Evolutionary conservation across 192 early-diverging fungal species (phyloP).

Genomic region (Linnemannia exigua): DNA sequence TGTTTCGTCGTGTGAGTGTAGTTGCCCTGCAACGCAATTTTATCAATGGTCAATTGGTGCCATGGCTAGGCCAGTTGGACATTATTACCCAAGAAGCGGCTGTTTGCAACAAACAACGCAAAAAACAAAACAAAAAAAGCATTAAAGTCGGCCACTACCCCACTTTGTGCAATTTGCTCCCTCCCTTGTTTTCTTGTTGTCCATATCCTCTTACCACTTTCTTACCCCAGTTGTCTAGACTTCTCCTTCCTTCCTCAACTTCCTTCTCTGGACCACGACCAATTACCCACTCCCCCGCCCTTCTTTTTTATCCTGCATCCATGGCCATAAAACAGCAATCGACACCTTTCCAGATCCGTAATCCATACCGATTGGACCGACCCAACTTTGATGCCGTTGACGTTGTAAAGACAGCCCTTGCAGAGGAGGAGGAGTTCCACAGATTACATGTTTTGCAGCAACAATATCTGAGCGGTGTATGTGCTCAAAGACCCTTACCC

Average conservation of each 20-base stretch:
- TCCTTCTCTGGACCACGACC: background rate
- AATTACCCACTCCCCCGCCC: background rate
- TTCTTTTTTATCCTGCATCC: background rate
- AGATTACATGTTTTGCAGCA: background rate
- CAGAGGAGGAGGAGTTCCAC: constrained; percentile 23
- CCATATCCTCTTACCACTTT: background rate
- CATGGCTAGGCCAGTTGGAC: constrained; percentile 39
- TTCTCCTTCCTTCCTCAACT: background rate
- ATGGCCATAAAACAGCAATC: constrained; percentile 39
- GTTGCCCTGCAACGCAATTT: background rate
- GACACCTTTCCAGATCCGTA: constrained; percentile 37
- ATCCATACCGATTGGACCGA: constrained; percentile 52
- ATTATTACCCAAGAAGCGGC: constrained; percentile 3
- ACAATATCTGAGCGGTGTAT: background rate
- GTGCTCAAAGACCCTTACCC: constrained; percentile 10
- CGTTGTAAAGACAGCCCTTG: constrained; percentile 15
- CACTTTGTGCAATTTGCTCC: background rate
- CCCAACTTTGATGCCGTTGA: constrained; percentile 33
- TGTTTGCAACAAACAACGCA: background rate
- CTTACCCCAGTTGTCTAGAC: background rate
- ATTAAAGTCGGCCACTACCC: background rate
- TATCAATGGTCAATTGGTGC: constrained; percentile 16
- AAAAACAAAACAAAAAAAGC: background rate
- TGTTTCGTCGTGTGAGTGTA: constrained; percentile 15
- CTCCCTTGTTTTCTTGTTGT: background rate